A percentile compares a stretch with the other conserved stretches of the same genome.
These are phyloP conservation scores for Saururus chinensis DNA, from an alignment of 164 flowering plant species.

Conservation along the genomic window DNA sequence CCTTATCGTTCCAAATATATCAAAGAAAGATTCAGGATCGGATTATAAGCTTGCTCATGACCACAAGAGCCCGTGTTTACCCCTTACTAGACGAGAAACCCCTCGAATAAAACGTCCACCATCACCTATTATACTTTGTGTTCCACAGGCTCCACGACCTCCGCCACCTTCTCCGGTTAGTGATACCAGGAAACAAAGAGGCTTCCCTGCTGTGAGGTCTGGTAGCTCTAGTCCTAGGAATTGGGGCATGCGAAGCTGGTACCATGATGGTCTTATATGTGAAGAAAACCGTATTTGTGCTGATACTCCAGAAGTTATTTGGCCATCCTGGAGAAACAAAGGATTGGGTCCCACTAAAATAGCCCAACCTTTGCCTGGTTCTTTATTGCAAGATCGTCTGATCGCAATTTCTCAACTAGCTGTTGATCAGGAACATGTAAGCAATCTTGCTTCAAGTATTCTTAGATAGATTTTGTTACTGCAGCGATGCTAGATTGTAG, in stretches of 20 bases:
- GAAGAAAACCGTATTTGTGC: constrained; percentile 55
- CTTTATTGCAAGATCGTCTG: constrained; percentile 66
- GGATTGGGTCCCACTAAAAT: constrained; percentile 49
- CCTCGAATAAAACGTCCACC: constrained; percentile 91
- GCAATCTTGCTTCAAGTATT: not conserved
- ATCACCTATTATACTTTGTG: constrained; percentile 93
- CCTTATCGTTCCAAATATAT: constrained; percentile 66
- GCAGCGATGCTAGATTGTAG: too few relatives aligned
- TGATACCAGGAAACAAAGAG: constrained; percentile 73
- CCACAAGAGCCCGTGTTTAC: constrained; percentile 69
- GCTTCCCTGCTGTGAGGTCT: constrained; percentile 92
- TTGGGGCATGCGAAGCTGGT: constrained; percentile 85
- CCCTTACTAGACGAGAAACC: constrained; percentile 57
- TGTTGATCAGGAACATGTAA: constrained; percentile 88
- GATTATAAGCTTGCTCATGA: constrained; percentile 59
- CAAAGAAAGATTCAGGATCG: constrained; percentile 64
- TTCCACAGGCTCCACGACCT: constrained; percentile 80
- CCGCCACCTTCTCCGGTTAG: constrained; percentile 87
- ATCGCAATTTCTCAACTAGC: constrained; percentile 83
- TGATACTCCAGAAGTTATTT: constrained; percentile 77
- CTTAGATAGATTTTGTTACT: not conserved
- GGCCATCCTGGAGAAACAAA: constrained; percentile 87
- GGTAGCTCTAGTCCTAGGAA: constrained; percentile 99
- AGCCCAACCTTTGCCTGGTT: constrained; percentile 70
- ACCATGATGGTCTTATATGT: constrained; percentile 50